These are phyloP conservation scores for Streptanthus diversifolius DNA, from an alignment of 345 rosid genomes.

Conservation along the genomic window DNA sequence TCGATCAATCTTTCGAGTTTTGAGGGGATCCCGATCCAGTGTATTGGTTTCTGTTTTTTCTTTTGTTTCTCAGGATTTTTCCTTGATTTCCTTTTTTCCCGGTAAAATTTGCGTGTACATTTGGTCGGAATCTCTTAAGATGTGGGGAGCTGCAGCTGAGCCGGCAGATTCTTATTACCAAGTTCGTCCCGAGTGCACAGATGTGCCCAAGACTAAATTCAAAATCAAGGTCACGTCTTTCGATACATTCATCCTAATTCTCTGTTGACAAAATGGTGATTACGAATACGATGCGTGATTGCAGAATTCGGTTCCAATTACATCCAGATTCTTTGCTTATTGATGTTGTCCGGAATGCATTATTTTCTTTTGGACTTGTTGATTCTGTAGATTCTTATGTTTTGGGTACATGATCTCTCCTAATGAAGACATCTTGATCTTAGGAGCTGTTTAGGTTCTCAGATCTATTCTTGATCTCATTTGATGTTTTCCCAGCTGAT, in stretches of 20 bases:
- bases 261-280: neutral
- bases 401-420: neutral
- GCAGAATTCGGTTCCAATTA: neutral
- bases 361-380: neutral
- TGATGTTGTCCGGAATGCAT: neutral
- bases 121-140: slow-evolving; percentile 25
- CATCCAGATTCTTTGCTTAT: neutral
- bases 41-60: neutral
- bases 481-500: neutral
- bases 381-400: neutral
- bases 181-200: slow-evolving; percentile 86
- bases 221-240: slow-evolving; percentile 69
- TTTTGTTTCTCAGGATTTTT: neutral
- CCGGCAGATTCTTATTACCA: slow-evolving; percentile 81
- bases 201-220: slow-evolving; percentile 81
- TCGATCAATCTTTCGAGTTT: slow-evolving; percentile 22
- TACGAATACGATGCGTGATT: neutral
- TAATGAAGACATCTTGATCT: neutral
- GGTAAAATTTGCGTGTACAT: slow-evolving; percentile 2
- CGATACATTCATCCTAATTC: neutral
- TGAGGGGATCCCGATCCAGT: slow-evolving; percentile 22
- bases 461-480: neutral
- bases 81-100: neutral
- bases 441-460: neutral
- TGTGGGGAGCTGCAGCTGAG: slow-evolving; percentile 63